phyloP scores from a whole-genome alignment of 768 basidiomycete genomes.

The Lactifluus echinatus region DNA sequence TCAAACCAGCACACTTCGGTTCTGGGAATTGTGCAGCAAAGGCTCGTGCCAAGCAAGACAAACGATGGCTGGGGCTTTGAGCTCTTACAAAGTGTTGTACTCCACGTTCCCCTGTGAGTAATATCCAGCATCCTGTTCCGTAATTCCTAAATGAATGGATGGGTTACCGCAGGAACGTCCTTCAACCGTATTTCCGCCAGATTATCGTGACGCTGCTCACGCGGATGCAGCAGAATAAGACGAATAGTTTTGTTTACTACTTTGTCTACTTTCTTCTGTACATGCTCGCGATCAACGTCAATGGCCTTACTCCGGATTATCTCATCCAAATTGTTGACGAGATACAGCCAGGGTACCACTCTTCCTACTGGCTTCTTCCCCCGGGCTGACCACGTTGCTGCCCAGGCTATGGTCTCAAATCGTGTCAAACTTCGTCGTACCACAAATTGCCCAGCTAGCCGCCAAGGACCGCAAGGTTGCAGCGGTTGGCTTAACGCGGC shows the following conservation, averaged over 20 bases:
- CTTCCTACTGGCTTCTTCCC: neutral
- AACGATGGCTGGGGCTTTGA: constrained; percentile 93
- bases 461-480: constrained; percentile 80
- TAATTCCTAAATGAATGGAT: neutral
- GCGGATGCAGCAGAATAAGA: constrained; percentile 81
- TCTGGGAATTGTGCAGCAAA: constrained; percentile 83
- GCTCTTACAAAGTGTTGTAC: constrained; percentile 68
- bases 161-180: constrained; percentile 38
- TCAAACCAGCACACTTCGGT: constrained; percentile 68
- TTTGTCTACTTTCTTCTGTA: constrained; percentile 75
- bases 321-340: constrained; percentile 70
- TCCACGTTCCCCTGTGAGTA: constrained; percentile 67
- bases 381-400: neutral
- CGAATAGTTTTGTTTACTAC: constrained; percentile 77
- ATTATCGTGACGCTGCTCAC: constrained; percentile 73
- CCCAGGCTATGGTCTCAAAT: constrained; percentile 73
- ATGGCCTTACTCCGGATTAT: constrained; percentile 70
- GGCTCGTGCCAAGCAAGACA: constrained; percentile 75
- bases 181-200: constrained; percentile 68
- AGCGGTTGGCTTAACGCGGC: constrained; percentile 67
- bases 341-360: constrained; percentile 72
- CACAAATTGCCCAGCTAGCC: constrained; percentile 73
- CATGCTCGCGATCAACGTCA: constrained; percentile 63
- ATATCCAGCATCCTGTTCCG: neutral
- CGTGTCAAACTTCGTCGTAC: constrained; percentile 63